Evolutionary conservation across 2,329 filamentous ascomycete genomes (phyloP).

Genomic region (Ascosphaera apis): DNA sequence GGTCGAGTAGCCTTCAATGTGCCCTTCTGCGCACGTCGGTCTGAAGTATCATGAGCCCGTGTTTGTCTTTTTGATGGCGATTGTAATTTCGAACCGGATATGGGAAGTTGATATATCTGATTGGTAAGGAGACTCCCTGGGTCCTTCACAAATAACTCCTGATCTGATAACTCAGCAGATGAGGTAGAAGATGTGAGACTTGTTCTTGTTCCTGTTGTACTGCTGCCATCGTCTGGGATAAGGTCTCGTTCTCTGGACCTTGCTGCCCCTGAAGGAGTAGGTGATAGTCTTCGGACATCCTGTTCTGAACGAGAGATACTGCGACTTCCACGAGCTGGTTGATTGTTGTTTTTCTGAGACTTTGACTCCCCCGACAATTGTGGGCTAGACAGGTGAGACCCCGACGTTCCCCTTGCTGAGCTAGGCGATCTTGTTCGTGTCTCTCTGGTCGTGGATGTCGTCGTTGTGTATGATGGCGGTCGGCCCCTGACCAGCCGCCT

Average conservation of each 20-base stretch:
- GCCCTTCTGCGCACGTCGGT: conserved; percentile 15
- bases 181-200: neutral
- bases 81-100: neutral
- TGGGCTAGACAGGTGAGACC: neutral
- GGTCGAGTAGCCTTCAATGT: no score
- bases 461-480: conserved; percentile 15
- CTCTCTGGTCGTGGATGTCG: conserved; percentile 9
- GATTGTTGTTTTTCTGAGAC: conserved; percentile 1
- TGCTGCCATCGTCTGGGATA: neutral
- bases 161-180: neutral
- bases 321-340: neutral
- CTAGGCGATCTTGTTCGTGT: conserved; percentile 7
- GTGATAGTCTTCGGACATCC: neutral
- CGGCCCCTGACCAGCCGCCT: conserved; percentile 8
- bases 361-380: neutral
- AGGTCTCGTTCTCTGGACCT: neutral
- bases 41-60: conserved; percentile 6
- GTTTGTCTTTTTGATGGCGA: conserved; percentile 10
- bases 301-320: neutral
- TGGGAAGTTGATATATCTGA: neutral
- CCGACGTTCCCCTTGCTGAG: neutral
- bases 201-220: neutral
- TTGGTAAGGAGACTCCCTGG: neutral
- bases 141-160: neutral
- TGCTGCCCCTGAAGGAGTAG: neutral